phyloP scores from a whole-genome alignment of 495 filamentous ascomycete species.

The Talaromyces liani region DNA sequence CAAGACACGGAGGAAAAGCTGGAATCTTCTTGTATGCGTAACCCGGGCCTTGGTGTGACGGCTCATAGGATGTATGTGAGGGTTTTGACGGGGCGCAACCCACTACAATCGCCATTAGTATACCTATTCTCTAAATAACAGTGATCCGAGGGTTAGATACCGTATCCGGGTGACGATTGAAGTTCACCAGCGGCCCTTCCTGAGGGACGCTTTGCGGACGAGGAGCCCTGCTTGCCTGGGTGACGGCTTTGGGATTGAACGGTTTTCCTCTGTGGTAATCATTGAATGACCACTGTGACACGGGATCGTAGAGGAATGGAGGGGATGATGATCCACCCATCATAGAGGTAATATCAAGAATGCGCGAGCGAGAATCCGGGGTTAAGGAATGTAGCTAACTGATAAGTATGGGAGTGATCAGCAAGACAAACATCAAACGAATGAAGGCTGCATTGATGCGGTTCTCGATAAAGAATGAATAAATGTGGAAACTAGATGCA shows the following conservation, averaged over 20 bases:
- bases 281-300: conserved; percentile 38
- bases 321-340: conserved; percentile 51
- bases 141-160: conserved; percentile 29
- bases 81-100: conserved; percentile 1
- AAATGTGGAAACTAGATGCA: background rate
- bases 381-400: conserved; percentile 22
- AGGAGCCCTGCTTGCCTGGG: conserved; percentile 59
- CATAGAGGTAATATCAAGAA: conserved; percentile 16
- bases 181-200: conserved; percentile 65
- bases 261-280: conserved; percentile 25
- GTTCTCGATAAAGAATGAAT: background rate
- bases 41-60: conserved; percentile 60
- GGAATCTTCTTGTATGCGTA: conserved; percentile 53
- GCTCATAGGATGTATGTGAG: conserved; percentile 54
- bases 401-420: conserved; percentile 6
- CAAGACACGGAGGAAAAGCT: conserved; percentile 57
- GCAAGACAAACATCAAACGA: background rate
- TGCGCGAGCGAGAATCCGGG: conserved; percentile 19
- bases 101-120: background rate
- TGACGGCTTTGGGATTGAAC: conserved; percentile 80
- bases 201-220: conserved; percentile 51
- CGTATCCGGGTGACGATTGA: conserved; percentile 74
- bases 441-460: background rate
- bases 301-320: conserved; percentile 71
- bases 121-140: no score